Evolutionary conservation across 495 filamentous ascomycete species (phyloP), one percentile per base, ranked within the genome.

Genomic region (Penicillium cinerascens): DNA sequence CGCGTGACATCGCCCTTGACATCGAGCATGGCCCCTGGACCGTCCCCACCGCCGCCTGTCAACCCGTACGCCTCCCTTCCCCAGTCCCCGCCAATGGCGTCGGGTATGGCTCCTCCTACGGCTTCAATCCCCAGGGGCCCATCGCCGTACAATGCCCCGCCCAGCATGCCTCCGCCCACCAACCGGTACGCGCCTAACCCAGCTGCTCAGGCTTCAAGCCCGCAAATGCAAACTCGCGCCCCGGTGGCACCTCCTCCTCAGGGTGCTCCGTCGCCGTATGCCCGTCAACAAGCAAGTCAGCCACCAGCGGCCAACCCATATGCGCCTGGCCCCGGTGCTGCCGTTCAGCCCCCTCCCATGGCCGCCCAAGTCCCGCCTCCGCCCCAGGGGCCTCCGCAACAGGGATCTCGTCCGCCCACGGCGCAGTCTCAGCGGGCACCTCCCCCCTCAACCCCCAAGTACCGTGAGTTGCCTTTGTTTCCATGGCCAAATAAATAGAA

Each of bases 111-210:
- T 37, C 70, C 66, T 42, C 68, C 72, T 43, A 70, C 79, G 46
- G 76, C 79, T 52, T 76, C 82, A 6, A 79, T 90, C 46, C 80
- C 85, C 26, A 81, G 91, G 37, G 89, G 89, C 13, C 78, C 88
- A 4, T 96, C 92, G 16, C 91, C 91, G 37, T 97, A 97, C 69
- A 92, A 95, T 60, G 81, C 87, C 41, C 89, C 91, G 47, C 90
- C 89, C 6, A 69, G 83, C 45, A 81, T 79, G n/a, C 75, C 85
- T 4, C 84, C 91, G 9, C 82, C 87, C 23, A 82, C 84, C 13
- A 93, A 86, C 69, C 80, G 92, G 55, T 97, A 97, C 72, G 87
- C 93, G 13, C 93, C 93, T 13, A 85, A 83, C 53, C 90, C 91
- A 42, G 73, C 82, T 27, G 61, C 84, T 25, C 80, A 82, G 54